Evolutionary conservation across 78 protist genomes (phyloP).

Genomic region (Capsaspora owczarzaki): DNA sequence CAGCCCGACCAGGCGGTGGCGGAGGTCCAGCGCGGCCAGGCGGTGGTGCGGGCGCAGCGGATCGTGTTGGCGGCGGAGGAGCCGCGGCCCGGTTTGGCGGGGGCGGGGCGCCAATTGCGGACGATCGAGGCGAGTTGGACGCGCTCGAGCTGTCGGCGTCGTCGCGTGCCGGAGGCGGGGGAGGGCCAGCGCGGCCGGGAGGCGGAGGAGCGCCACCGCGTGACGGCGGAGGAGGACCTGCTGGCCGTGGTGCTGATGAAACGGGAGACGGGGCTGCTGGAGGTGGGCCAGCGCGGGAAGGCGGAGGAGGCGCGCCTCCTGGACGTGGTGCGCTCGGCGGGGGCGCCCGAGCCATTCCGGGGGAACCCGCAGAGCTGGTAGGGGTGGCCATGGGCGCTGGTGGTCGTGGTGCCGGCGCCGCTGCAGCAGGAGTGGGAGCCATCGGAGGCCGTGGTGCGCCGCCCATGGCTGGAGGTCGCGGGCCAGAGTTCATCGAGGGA

Average conservation of each 20-base stretch:
- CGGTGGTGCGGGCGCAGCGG: not conserved
- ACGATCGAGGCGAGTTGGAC: not conserved
- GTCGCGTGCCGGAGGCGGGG: not conserved
- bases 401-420: too few relatives aligned
- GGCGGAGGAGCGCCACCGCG: not conserved
- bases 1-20: not conserved
- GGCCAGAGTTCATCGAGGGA: too few relatives aligned
- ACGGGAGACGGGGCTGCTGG: not conserved
- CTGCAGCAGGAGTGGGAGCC: too few relatives aligned
- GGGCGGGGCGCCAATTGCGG: not conserved
- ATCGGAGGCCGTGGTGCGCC: too few relatives aligned
- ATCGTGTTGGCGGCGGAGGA: not conserved
- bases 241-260: not conserved
- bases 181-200: not conserved
- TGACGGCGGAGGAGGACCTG: not conserved
- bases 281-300: too few relatives aligned
- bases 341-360: too few relatives aligned
- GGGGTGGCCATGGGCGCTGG: too few relatives aligned
- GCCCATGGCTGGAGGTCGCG: too few relatives aligned
- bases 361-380: too few relatives aligned
- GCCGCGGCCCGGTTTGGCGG: not conserved
- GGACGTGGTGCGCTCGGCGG: too few relatives aligned
- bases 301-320: too few relatives aligned
- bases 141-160: not conserved
- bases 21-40: not conserved